Evolutionary conservation across 2,329 filamentous ascomycete species (phyloP), one percentile per base, ranked within the genome.

Genomic region (Trichophyton simii): DNA sequence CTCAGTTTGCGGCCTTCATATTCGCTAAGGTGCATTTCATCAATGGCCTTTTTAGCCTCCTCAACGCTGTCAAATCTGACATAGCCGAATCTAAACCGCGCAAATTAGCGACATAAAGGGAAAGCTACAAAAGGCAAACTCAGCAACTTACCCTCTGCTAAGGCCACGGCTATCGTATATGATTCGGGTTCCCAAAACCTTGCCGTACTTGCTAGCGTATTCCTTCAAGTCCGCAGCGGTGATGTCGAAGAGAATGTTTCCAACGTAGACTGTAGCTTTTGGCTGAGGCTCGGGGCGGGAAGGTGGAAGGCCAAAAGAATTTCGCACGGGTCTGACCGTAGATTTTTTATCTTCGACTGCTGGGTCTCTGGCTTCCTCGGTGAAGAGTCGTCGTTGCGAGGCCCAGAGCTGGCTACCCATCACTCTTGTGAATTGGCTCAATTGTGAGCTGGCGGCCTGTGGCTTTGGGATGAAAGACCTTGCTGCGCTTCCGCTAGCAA

Each of bases 241-340:
- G 61, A 87, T 80, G 69, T 89, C 85, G 70, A 84, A 89, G 71
- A 83, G 84, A 54, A 89, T 74, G 72, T 89, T 89, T 63, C 84
- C 85, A 64, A 89, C 69, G 68, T 86, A 89, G 62, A 89, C 67
- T 6, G 77, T 80, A 64, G 74, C 73, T 58, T 75, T 76, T 18
- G 75, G 75, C 54, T 60, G 22, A 25, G 59, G 20, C 48, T 60
- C 22, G 15, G 41, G 60, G 13, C 54, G 50, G 34, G n/a, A 18
- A 28, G 54, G 54, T n/a, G 54, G 36, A 4, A 52, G 46, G 22
- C 46, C 46, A 22, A 52, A 52, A 15, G n/a, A 31, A 31, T 9
- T 13, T 22, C 36, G 28, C 15, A 57, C 18, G 2, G 34, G 11
- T 20, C 20, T 58, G 18, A 58, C 55, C 5, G 28, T n/a, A 25